Conservation (phyloP, 768 basidiomycete species). For the Hygrophorus pudorinus region DNA sequence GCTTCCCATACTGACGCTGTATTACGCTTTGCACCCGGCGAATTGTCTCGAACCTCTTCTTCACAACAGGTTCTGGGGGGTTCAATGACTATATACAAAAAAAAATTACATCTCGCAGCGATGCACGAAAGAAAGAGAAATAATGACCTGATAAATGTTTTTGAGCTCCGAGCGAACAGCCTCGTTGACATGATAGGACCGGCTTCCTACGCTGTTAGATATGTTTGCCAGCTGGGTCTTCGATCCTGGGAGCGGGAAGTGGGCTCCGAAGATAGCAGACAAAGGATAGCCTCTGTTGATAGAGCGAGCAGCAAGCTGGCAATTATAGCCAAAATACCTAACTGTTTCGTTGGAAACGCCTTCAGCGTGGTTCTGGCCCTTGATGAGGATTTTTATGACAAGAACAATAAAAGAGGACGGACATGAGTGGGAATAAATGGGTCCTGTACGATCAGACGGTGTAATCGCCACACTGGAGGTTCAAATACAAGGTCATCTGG, state of each 20-base stretch:
- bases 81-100: neutral
- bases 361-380: slow-evolving; percentile 11
- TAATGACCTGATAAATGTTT: too few species aligned
- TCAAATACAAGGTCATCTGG: too few species aligned
- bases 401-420: neutral
- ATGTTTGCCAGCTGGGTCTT: neutral
- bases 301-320: neutral
- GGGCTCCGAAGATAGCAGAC: neutral
- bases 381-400: neutral
- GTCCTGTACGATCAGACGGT: slow-evolving; percentile 16
- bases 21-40: slow-evolving; percentile 8
- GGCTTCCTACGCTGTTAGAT: neutral
- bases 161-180: too few species aligned
- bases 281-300: neutral
- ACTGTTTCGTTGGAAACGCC: slow-evolving; percentile 1
- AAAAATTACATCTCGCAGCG: too few species aligned
- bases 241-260: neutral
- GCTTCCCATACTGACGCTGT: slow-evolving; percentile 4
- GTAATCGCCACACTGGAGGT: slow-evolving; percentile 11
- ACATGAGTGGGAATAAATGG: slow-evolving; percentile 12
- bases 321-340: neutral
- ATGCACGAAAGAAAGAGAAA: too few species aligned
- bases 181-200: too few species aligned
- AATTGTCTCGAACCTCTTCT: neutral
- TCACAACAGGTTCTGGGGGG: neutral